A percentile compares a stretch with the other conserved stretches of the same genome.
Evolutionary conservation across 495 filamentous ascomycete genomes (phyloP).

Genomic region (Articulospora tetracladia): DNA sequence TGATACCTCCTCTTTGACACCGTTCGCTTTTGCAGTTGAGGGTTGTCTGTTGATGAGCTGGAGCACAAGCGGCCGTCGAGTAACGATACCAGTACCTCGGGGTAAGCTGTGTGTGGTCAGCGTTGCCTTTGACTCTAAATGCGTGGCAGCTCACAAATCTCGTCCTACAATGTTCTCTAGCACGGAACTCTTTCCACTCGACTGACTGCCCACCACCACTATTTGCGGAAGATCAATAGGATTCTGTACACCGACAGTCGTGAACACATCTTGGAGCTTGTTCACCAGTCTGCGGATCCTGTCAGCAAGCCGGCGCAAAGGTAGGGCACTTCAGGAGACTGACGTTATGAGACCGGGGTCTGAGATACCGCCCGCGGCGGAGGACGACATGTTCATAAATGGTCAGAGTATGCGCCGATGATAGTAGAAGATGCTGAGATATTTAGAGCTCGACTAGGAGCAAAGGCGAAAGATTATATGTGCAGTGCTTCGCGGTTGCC

Average conservation of each 20-base stretch:
- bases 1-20: slow-evolving; percentile 65
- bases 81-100: slow-evolving; percentile 97
- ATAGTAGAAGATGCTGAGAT: background rate
- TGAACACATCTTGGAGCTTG: slow-evolving; percentile 99
- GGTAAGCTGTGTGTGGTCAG: slow-evolving; percentile 63
- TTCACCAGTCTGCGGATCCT: slow-evolving; percentile 76
- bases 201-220: slow-evolving; percentile 97
- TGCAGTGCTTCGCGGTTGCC: slow-evolving; percentile 10
- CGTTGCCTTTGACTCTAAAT: slow-evolving; percentile 1
- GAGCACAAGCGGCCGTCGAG: slow-evolving; percentile 89
- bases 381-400: background rate
- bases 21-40: slow-evolving; percentile 60
- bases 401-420: background rate
- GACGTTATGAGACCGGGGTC: slow-evolving; percentile 59
- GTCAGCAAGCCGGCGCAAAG: slow-evolving; percentile 23
- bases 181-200: slow-evolving; percentile 99
- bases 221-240: slow-evolving; percentile 99
- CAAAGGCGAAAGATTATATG: slow-evolving; percentile 4
- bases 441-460: background rate
- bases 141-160: slow-evolving; percentile 74
- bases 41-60: slow-evolving; percentile 90
- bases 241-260: slow-evolving; percentile 97
- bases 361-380: slow-evolving; percentile 48
- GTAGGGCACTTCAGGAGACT: slow-evolving; percentile 20
- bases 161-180: slow-evolving; percentile 98